Base-by-base conservation (phyloP, 1,284 basidiomycete genomes). In the Limonomyces culmigenus region DNA sequence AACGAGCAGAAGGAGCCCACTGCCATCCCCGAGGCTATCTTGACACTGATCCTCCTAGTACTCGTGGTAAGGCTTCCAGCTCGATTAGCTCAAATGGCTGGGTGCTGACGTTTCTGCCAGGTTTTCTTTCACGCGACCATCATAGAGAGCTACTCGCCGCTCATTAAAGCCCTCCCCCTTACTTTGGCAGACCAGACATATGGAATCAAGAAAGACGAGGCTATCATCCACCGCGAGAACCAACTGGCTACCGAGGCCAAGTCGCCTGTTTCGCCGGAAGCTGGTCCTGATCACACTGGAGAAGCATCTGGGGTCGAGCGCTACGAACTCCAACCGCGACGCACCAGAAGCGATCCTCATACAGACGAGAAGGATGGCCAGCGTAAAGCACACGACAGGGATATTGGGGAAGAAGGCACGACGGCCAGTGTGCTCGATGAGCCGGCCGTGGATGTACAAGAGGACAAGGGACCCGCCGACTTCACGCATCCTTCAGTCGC, bases 401-500 rank as follows among this genome's bases (percentile, higher is more conserved):
- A 46, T 18, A 40, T 40, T 23, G 34, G 35, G 5, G 36, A 39
- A 19, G 39, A 43, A 15, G 43, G 34, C 19, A 25, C 35, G 5
- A 18, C 27, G 12, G 33, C 36, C 12, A 29, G 33, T 19, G 12
- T n/a, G 19, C 31, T 37, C 19, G 31, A 21, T 12, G 41, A 41
- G 21, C 14, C 30, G 3, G n/a, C 19, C 36, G 36, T 17, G 29
- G 32, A 38, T 23, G 10, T 34, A 27, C 10, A 11, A 6, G 30
- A 39, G 11, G 39, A 41, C 31, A 42, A 50, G 19, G 55, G 60
- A 1, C 53, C 51, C 23, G 49, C 55, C 41, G 62, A 62, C 30
- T 93, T 91, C 57, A 74, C 79, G 37, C 87, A 88, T 47, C 87
- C 86, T 12, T 84, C 83, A 8, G 63, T 73, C 10, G 73, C 75